Base-by-base conservation (phyloP, 441 rosid genomes). In the Gossypium lobatum region DNA sequence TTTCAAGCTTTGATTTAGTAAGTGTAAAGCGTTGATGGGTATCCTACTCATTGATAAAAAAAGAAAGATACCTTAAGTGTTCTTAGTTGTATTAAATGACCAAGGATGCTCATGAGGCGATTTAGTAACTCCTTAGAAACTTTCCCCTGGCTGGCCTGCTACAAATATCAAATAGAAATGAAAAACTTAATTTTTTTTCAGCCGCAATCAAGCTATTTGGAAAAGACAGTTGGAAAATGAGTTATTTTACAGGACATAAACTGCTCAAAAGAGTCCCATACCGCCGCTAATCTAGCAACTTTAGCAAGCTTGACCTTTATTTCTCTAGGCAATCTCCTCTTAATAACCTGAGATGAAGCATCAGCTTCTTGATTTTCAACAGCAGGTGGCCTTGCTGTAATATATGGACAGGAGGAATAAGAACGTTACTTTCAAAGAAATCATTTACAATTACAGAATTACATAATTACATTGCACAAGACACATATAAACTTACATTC, bases 11-110 rank as follows among this genome's bases (percentile, higher is more conserved):
- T 13, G 64, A 25, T 59, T 59, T 55, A 55, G 60, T 55, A 59
- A 4, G 4, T 59, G 39, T 34, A 59, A 25, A 59, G 25, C 1
- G 17, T 59, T 59, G 10, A 37, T 28, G 10, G 60, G 60, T 55
- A 8, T 55, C 60, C 21, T 8, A 55, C 10, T 57, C 0, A 9
- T 23, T 9, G 28, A 57, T 16, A 57, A 57, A 57, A 20, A 18
- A 8, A 1, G 61, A 16, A 23, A 16, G 37, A 25, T 25, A 59
- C 34, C 64, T 59, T 59, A 3, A 95, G 87, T 52, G 98, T 91
- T 83, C 99, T 89, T 54, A 93, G 96, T 80, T 91, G 97, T 68
- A 95, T 91, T 79, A 93, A 72, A 83, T 95, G 98, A 76, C 99
- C 98, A 28, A 95, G 93, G 75, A 89, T 59, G 64, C 34, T 25